Evolutionary conservation across 495 filamentous ascomycete species (phyloP).

Genomic region (Coniosporium apollinis): DNA sequence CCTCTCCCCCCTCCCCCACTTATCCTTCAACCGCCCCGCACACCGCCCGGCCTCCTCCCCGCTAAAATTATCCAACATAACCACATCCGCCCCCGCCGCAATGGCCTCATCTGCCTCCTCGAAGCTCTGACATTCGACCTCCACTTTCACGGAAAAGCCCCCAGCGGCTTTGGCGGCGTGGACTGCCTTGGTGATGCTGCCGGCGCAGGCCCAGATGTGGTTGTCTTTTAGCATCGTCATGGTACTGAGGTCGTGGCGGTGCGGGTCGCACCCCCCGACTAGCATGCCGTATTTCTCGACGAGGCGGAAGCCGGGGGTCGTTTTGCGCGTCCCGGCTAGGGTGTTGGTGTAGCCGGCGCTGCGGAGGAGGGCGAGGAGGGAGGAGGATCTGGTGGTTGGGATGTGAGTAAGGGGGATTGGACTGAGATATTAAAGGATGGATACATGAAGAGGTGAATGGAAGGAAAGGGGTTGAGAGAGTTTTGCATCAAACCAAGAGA

Average conservation of each 20-base stretch:
- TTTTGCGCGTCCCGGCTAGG: conserved; percentile 93
- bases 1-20: conserved; percentile 37
- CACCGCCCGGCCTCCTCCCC: conserved; percentile 55
- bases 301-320: conserved; percentile 85
- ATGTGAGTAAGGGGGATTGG: no score
- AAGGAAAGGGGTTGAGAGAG: conserved; percentile 1
- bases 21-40: conserved; percentile 53
- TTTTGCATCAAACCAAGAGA: background rate
- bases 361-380: conserved; percentile 35
- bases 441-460: conserved; percentile 1
- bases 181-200: conserved; percentile 65
- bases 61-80: conserved; percentile 95
- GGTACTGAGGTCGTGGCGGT: conserved; percentile 75
- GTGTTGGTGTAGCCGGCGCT: conserved; percentile 56
- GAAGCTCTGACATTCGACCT: conserved; percentile 84
- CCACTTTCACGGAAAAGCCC: conserved; percentile 83
- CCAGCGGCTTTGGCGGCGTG: conserved; percentile 65
- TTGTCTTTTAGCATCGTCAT: conserved; percentile 99
- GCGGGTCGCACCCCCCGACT: conserved; percentile 77
- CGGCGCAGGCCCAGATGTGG: conserved; percentile 72
- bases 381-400: conserved; percentile 19
- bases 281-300: conserved; percentile 98
- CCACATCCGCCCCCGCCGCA: conserved; percentile 74
- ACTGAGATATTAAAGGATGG: background rate
- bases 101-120: conserved; percentile 83